Percentiles rank a stretch among this genome's conserved stretches.
Evolutionary conservation across 2,329 filamentous ascomycete species (phyloP).

Genomic region (Calonectria leucothoes): DNA sequence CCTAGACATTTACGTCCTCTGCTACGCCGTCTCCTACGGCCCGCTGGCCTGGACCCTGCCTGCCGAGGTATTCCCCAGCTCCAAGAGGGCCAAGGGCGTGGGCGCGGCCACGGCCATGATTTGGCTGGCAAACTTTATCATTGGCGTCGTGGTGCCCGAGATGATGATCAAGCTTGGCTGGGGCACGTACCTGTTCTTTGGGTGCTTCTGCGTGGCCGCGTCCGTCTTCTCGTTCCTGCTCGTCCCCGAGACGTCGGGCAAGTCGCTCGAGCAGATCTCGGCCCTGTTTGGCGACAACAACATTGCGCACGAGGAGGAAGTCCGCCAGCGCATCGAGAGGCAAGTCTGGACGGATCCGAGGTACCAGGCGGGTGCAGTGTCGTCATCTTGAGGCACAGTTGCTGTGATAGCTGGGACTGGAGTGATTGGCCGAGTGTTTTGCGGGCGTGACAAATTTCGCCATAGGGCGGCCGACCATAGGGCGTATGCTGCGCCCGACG

Average conservation of each 20-base stretch:
- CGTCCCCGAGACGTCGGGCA: conserved; percentile 32
- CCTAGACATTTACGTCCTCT: conserved; percentile 40
- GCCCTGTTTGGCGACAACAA: conserved; percentile 29
- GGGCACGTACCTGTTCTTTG: conserved; percentile 66
- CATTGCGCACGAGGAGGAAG: conserved; percentile 25
- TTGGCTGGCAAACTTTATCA: conserved; percentile 52
- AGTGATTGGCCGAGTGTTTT: background rate
- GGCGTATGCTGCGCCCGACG: background rate
- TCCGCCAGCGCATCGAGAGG: conserved; percentile 16
- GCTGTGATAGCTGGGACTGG: background rate
- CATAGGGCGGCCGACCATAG: no score
- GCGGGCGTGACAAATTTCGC: background rate
- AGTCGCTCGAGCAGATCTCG: conserved; percentile 35
- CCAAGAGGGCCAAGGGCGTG: conserved; percentile 50
- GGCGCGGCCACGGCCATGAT: conserved; percentile 46
- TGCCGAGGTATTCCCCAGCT: conserved; percentile 50
- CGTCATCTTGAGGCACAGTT: background rate
- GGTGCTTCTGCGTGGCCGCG: conserved; percentile 60
- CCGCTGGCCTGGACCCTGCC: conserved; percentile 51
- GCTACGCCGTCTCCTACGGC: conserved; percentile 45
- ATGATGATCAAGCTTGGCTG: conserved; percentile 62
- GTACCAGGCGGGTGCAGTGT: background rate
- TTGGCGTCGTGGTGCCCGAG: conserved; percentile 64
- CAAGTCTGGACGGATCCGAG: conserved; percentile 19
- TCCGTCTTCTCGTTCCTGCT: conserved; percentile 49